Percentiles rank a stretch among this genome's conserved stretches.
phyloP scores from a whole-genome alignment of 768 basidiomycete genomes.

The Galerina marginata region DNA sequence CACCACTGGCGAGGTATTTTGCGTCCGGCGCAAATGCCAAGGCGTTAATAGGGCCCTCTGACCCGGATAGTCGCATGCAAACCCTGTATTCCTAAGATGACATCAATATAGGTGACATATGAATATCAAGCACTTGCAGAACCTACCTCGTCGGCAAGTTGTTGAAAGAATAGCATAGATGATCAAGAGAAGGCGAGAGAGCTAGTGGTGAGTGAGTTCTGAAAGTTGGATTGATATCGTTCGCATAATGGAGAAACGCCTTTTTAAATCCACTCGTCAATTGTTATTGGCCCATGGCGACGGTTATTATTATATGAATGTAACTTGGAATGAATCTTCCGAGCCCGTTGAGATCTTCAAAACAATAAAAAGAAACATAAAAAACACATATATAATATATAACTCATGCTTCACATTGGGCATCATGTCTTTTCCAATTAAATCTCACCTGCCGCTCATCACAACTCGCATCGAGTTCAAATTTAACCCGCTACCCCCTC shows the following conservation, averaged over 20 bases:
- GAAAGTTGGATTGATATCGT: too few relatives aligned
- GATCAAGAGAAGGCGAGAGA: too few relatives aligned
- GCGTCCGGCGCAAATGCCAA: conserved; percentile 5
- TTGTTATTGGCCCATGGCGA: too few relatives aligned
- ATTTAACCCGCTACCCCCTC: conserved; percentile 4
- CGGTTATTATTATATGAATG: too few relatives aligned
- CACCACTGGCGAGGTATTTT: conserved; percentile 10
- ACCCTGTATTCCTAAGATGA: background rate
- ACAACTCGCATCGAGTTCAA: conserved; percentile 9
- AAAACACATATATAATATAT: background rate
- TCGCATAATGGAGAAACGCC: too few relatives aligned
- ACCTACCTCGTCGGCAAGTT: background rate
- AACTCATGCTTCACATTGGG: background rate
- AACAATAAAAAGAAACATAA: background rate
- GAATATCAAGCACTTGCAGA: background rate
- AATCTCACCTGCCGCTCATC: conserved; percentile 11
- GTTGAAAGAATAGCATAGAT: background rate
- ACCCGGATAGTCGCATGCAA: background rate
- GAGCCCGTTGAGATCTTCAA: too few relatives aligned
- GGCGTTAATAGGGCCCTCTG: conserved; percentile 3
- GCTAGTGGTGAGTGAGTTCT: too few relatives aligned
- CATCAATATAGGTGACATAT: background rate
- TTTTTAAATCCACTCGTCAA: too few relatives aligned
- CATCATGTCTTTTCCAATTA: conserved; percentile 1
- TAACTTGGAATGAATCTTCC: too few relatives aligned